Conservation (phyloP, 2,329 filamentous ascomycete genomes). For the Xylariaceae sp. region DNA sequence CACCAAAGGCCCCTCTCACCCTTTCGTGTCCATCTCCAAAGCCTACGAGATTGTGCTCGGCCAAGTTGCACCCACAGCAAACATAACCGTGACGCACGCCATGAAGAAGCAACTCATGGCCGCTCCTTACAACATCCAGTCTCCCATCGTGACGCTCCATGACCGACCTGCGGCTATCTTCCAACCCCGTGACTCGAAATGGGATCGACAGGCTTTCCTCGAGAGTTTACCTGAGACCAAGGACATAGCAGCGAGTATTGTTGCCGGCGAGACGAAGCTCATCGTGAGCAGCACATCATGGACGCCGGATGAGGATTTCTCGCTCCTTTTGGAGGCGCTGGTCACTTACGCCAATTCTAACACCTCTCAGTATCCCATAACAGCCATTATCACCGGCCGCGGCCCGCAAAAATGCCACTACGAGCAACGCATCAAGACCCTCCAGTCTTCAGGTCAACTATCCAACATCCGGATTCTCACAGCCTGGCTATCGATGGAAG, state of each 20-base stretch:
- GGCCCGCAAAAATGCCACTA: conserved; percentile 81
- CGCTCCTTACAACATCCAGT: conserved; percentile 60
- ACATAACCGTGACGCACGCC: conserved; percentile 84
- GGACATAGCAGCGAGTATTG: conserved; percentile 54
- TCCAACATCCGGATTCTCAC: conserved; percentile 69
- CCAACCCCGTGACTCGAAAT: conserved; percentile 55
- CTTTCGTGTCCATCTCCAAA: conserved; percentile 72
- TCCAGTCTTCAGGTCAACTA: conserved; percentile 61
- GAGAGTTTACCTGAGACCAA: conserved; percentile 60
- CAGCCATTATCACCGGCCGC: conserved; percentile 92
- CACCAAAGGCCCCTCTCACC: conserved; percentile 56
- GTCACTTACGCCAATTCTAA: conserved; percentile 61
- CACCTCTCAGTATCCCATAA: conserved; percentile 56
- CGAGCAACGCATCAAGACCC: conserved; percentile 56
- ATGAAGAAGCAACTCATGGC: conserved; percentile 72
- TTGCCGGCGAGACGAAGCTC: conserved; percentile 58
- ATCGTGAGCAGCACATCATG: conserved; percentile 93
- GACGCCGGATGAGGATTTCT: conserved; percentile 96
- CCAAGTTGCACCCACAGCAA: conserved; percentile 61
- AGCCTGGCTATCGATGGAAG: conserved; percentile 77
- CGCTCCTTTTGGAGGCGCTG: conserved; percentile 77
- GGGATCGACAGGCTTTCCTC: conserved; percentile 58
- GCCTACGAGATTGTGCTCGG: conserved; percentile 74
- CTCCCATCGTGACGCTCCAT: conserved; percentile 69
- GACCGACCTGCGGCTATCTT: conserved; percentile 85